Evolutionary conservation across 192 early-diverging fungal species (phyloP).

Genomic region (Borealophlyctis nickersoniae): DNA sequence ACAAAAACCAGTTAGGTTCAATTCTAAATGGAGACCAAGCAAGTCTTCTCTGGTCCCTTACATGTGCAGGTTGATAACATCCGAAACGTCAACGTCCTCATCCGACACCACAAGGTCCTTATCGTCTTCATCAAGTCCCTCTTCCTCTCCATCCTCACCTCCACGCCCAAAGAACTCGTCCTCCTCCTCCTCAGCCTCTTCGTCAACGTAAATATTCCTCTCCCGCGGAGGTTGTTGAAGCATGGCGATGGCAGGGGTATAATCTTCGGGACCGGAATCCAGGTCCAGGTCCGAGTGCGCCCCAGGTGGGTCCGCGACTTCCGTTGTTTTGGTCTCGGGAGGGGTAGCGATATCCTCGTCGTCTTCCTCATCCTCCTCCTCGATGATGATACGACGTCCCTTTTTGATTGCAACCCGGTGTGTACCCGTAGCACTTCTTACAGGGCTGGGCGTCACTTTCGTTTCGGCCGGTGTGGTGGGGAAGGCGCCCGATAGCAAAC

Average conservation of each 20-base stretch:
- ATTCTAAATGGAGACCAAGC: conserved; percentile 5
- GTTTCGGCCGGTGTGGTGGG: background rate
- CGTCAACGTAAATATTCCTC: conserved; percentile 15
- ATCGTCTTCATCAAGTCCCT: conserved; percentile 13
- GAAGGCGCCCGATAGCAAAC: background rate
- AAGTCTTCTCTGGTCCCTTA: conserved; percentile 2
- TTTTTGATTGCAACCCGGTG: background rate
- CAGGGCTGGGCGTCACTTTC: background rate
- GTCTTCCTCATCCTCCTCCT: conserved; percentile 1
- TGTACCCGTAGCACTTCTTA: background rate
- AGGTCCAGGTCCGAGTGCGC: background rate
- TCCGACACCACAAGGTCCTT: conserved; percentile 24
- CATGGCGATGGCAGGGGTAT: background rate
- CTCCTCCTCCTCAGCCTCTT: conserved; percentile 22
- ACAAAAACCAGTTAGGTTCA: too few species aligned
- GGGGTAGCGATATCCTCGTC: background rate
- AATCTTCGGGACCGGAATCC: background rate
- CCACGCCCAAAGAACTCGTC: conserved; percentile 42
- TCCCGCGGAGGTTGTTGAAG: conserved; percentile 7
- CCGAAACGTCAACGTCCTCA: conserved; percentile 31
- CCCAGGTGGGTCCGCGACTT: background rate
- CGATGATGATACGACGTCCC: background rate
- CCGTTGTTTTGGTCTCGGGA: background rate
- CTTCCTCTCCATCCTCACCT: conserved; percentile 31
- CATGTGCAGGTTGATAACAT: conserved; percentile 20